Evolutionary conservation across 495 filamentous ascomycete species (phyloP).

Genomic region (Hypoxylon intermedium): DNA sequence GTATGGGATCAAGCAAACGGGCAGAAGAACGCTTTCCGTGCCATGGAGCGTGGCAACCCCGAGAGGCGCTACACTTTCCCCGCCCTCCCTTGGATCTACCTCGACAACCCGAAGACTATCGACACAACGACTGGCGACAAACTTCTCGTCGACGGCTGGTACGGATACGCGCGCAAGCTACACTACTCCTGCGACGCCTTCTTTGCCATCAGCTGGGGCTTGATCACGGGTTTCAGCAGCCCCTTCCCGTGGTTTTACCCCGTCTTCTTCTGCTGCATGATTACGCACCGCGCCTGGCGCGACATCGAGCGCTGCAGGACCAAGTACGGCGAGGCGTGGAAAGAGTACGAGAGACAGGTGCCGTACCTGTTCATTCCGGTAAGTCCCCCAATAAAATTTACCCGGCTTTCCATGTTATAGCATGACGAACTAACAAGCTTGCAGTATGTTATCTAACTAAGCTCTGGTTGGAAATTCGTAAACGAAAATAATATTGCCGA

Average conservation of each 20-base stretch:
- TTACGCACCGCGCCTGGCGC: conserved; percentile 82
- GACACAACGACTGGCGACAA: conserved; percentile 77
- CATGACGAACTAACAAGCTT: conserved; percentile 11
- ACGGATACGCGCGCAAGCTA: conserved; percentile 89
- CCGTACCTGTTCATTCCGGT: conserved; percentile 98
- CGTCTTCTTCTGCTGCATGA: conserved; percentile 90
- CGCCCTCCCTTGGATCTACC: conserved; percentile 86
- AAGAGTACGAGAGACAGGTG: conserved; percentile 84
- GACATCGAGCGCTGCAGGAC: conserved; percentile 83
- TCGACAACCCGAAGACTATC: conserved; percentile 89
- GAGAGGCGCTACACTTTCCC: conserved; percentile 84
- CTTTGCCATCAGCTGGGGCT: conserved; percentile 70
- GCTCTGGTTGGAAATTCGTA: background rate
- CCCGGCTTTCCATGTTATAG: no score
- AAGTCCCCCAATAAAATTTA: conserved; percentile 50
- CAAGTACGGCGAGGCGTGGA: conserved; percentile 94
- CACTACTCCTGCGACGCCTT: conserved; percentile 92
- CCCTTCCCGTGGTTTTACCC: conserved; percentile 99
- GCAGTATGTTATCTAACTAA: conserved; percentile 40
- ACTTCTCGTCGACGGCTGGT: conserved; percentile 92
- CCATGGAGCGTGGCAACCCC: conserved; percentile 76
- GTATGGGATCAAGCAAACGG: conserved; percentile 90
- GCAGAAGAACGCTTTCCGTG: conserved; percentile 95
- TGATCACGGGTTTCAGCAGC: conserved; percentile 68
- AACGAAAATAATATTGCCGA: background rate